A percentile compares a stretch with the other conserved stretches of the same genome.
Evolutionary conservation across 2,329 filamentous ascomycete species (phyloP).

Genomic region (Metarhizium guizhouense): DNA sequence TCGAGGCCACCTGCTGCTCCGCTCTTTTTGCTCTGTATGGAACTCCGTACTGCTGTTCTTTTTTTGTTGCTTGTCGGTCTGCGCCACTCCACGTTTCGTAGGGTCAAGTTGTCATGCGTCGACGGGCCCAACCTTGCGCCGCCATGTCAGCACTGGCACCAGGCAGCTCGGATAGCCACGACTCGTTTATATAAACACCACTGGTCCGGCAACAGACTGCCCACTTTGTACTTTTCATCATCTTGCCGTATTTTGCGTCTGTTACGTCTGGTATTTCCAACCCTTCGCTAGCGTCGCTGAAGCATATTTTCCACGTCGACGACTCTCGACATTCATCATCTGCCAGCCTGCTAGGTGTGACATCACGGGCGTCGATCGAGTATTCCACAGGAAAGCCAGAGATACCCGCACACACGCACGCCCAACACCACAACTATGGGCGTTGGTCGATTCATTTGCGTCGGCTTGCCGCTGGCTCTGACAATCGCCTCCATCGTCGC

Average conservation of each 20-base stretch:
- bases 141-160: not conserved
- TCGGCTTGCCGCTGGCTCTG: constrained; percentile 76
- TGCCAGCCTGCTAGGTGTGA: too few relatives aligned
- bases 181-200: not conserved
- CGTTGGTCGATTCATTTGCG: constrained; percentile 74
- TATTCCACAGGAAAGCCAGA: not conserved
- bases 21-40: not conserved
- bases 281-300: too few relatives aligned
- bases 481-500: constrained; percentile 71
- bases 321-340: too few relatives aligned
- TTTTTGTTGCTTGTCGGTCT: constrained; percentile 1
- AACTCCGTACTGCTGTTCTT: not conserved
- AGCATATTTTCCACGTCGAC: too few relatives aligned
- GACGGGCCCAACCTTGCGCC: not conserved
- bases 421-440: constrained; percentile 34
- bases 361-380: too few relatives aligned
- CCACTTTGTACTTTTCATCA: not conserved
- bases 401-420: not conserved
- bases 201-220: not conserved
- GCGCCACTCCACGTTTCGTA: constrained; percentile 6
- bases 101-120: not conserved
- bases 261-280: not conserved
- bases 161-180: not conserved
- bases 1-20: not conserved
- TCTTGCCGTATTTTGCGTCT: not conserved